phyloP scores from a whole-genome alignment of 2,329 filamentous ascomycete genomes.

The Aspergillus luchuensis region DNA sequence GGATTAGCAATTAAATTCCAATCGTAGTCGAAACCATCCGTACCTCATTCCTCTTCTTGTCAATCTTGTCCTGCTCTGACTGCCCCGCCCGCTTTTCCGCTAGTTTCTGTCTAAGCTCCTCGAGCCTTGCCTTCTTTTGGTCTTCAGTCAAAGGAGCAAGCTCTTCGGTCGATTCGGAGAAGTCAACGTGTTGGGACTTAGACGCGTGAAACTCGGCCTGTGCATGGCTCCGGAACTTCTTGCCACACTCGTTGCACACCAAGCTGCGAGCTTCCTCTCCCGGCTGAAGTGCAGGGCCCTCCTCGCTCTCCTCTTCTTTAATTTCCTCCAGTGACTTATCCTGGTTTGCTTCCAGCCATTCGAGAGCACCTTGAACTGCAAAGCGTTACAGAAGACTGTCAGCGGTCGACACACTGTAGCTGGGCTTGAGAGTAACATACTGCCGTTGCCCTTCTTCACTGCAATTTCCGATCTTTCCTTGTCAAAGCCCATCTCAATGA shows the following conservation, averaged over 20 bases:
- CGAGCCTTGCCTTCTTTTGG: slow-evolving; percentile 79
- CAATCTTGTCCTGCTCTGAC: slow-evolving; percentile 73
- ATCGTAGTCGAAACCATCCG: slow-evolving; percentile 6
- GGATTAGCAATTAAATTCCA: slow-evolving; percentile 6
- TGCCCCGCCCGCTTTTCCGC: slow-evolving; percentile 71
- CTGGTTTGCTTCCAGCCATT: slow-evolving; percentile 92
- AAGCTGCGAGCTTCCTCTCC: slow-evolving; percentile 77
- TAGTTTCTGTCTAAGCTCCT: slow-evolving; percentile 71
- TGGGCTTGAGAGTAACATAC: slow-evolving; percentile 55
- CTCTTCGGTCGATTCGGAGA: slow-evolving; percentile 90
- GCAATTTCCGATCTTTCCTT: slow-evolving; percentile 79
- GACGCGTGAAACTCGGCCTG: slow-evolving; percentile 88
- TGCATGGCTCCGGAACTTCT: slow-evolving; percentile 78
- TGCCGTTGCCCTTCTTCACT: slow-evolving; percentile 76
- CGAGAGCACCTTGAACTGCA: slow-evolving; percentile 80
- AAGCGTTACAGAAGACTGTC: slow-evolving; percentile 9
- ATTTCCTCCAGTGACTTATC: slow-evolving; percentile 86
- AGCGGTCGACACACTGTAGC: slow-evolving; percentile 10
- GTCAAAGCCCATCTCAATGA: slow-evolving; percentile 76
- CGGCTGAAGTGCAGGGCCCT: slow-evolving; percentile 67
- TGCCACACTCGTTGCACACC: slow-evolving; percentile 92
- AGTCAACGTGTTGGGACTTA: slow-evolving; percentile 89
- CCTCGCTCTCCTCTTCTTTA: slow-evolving; percentile 56
- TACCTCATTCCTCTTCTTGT: slow-evolving; percentile 83
- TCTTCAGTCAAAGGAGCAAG: slow-evolving; percentile 88